Conservation (phyloP, 2,329 filamentous ascomycete genomes). For the Fusarium austroafricanum region DNA sequence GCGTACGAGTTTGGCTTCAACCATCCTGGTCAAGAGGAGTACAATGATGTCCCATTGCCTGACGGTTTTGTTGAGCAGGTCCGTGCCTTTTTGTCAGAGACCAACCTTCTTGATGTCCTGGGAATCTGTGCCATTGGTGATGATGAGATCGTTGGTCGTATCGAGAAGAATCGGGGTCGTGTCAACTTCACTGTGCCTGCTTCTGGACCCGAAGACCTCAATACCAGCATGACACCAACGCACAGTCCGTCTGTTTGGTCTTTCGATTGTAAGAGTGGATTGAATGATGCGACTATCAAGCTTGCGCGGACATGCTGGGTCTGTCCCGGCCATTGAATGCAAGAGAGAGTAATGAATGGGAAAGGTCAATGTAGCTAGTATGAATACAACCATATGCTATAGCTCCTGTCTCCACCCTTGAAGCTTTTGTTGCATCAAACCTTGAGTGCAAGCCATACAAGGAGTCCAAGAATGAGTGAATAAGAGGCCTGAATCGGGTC, state of each 20-base stretch:
- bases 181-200: slow-evolving; percentile 6
- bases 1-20: slow-evolving; percentile 2
- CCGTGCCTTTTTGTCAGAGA: not conserved
- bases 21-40: not conserved
- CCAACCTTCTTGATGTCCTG: not conserved
- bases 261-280: not conserved
- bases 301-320: slow-evolving; percentile 4
- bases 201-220: not conserved
- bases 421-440: not conserved
- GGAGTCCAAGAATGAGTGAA: not conserved
- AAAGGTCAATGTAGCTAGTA: no score
- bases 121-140: not conserved
- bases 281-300: not conserved
- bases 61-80: not conserved
- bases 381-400: no score
- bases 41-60: not conserved
- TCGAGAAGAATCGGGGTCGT: slow-evolving; percentile 3
- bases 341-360: no score
- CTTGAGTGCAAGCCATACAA: not conserved
- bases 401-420: no score
- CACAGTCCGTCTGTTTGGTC: slow-evolving; percentile 1
- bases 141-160: not conserved
- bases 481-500: not conserved
- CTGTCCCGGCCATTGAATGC: not conserved
- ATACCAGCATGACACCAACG: not conserved